Percentiles rank a stretch among this genome's conserved stretches.
These are phyloP conservation scores for Carallia pectinifolia DNA, from an alignment of 345 rosid genomes.

Conservation along the genomic window DNA sequence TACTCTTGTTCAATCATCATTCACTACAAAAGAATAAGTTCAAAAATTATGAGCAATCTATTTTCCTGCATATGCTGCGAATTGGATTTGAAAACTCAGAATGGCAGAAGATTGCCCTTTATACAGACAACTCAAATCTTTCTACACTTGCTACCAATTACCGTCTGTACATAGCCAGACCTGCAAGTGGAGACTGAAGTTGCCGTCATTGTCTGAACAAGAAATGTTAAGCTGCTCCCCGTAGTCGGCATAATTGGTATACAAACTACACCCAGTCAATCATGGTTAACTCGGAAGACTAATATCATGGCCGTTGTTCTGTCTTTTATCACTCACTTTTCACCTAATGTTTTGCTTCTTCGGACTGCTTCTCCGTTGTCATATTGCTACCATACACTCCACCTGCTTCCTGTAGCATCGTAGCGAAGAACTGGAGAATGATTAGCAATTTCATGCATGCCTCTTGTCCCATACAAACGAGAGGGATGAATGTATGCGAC, in stretches of 20 bases:
- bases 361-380: slow-evolving; percentile 16
- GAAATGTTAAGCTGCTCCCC: slow-evolving; percentile 6
- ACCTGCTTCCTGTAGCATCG: slow-evolving; percentile 19
- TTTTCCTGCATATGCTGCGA: no score
- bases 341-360: slow-evolving; percentile 17
- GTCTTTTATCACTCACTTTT: slow-evolving; percentile 16
- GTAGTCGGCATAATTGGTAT: slow-evolving; percentile 1
- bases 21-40: no score
- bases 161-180: background rate
- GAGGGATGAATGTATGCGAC: background rate
- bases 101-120: no score
- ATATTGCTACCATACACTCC: slow-evolving; percentile 6
- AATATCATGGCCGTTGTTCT: background rate
- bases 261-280: slow-evolving; percentile 2
- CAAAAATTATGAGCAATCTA: no score
- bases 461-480: background rate
- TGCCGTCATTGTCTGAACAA: background rate
- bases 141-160: no score
- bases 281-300: background rate
- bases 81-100: no score
- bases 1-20: no score
- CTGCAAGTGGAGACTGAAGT: background rate
- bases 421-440: background rate
- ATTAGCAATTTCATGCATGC: background rate
- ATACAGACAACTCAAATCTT: no score